Base-by-base conservation (phyloP, 2,329 filamentous ascomycete species). In the Colletotrichum spaethianum region DNA sequence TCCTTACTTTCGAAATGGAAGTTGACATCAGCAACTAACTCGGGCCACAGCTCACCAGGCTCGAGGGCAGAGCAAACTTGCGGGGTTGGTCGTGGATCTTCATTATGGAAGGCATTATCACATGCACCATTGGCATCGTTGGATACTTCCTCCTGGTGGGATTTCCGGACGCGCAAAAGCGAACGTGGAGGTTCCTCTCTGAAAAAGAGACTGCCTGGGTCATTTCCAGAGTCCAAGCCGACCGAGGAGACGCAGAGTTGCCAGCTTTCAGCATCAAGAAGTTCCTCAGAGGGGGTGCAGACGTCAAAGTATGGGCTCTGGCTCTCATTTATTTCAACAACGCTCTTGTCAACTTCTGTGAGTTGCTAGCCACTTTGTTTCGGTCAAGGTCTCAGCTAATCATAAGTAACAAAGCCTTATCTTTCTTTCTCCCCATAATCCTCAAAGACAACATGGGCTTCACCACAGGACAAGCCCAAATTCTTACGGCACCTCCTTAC, bases 251-350 rank as follows among this genome's bases (percentile, higher is more conserved):
- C 89, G 20, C 87, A 86, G 76, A 90, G 92, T 3, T 57, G 12
- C 93, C 95, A 77, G 84, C 90, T 44, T 95, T 94, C 81, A 87
- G 90, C 71, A 90, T 91, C 84, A 82, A 82, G 1, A 94, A 93
- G 78, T 88, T 95, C 72, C 93, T 89, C 87, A 85, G 88, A 5
- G 90, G 90, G 11, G 68, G 93, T 11, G 89, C 86, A 63, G 94
- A 96, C 78, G 95, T 93, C 90, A 96, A 96, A 83, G 95, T 92
- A 52, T 86, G 83, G 77, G 78, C 84, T 0, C 81, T 83, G 70
- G 85, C 85, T 80, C 76, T 76, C 36, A 84, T 86, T 53, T 86
- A 85, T 76, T 78, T 76, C 70, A 79, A 73, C 50, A 63, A 73
- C n/a, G 67, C 67, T 1, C 31, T 73, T 9, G 28, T 73, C 9